A percentile compares a stretch with the other conserved stretches of the same genome.
phyloP scores from a whole-genome alignment of 2,329 filamentous ascomycete species.

The Bipolaris bicolor region DNA sequence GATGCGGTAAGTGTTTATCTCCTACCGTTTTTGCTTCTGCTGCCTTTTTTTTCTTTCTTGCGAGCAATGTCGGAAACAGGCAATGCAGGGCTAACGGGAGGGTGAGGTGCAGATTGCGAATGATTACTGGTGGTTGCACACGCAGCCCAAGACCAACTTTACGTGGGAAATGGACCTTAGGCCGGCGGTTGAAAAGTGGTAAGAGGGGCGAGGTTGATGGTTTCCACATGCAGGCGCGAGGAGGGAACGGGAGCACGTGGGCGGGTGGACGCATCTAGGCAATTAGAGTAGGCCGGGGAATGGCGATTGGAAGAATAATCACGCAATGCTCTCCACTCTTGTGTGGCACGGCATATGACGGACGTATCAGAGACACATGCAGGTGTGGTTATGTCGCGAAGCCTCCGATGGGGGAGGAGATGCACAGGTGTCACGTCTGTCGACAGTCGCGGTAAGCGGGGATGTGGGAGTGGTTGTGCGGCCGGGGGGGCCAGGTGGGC shows the following conservation, averaged over 20 bases:
- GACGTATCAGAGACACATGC: too few species aligned
- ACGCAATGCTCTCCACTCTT: too few species aligned
- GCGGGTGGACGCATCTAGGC: not conserved
- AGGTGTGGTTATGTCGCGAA: not conserved
- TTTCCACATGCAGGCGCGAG: not conserved
- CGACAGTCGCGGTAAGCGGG: not conserved
- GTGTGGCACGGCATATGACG: too few species aligned
- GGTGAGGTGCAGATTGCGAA: conserved; percentile 72
- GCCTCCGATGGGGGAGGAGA: not conserved
- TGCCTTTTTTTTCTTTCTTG: too few species aligned
- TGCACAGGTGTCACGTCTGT: not conserved
- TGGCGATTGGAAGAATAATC: not conserved
- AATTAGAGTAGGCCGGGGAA: not conserved
- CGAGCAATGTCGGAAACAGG: not conserved
- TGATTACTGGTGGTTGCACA: conserved; percentile 82
- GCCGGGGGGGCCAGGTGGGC: not conserved
- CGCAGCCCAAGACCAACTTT: conserved; percentile 78
- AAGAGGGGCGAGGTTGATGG: conserved; percentile 23
- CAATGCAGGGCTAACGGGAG: conserved; percentile 1
- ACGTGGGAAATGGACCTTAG: conserved; percentile 82
- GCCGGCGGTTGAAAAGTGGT: conserved; percentile 86
- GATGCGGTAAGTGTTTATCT: conserved; percentile 67
- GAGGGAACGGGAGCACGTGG: not conserved
- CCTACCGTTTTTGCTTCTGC: too few species aligned
- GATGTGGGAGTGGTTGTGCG: not conserved